Base-by-base conservation (phyloP, 2,329 filamentous ascomycete species). In the Tolypocladium pustulatum region DNA sequence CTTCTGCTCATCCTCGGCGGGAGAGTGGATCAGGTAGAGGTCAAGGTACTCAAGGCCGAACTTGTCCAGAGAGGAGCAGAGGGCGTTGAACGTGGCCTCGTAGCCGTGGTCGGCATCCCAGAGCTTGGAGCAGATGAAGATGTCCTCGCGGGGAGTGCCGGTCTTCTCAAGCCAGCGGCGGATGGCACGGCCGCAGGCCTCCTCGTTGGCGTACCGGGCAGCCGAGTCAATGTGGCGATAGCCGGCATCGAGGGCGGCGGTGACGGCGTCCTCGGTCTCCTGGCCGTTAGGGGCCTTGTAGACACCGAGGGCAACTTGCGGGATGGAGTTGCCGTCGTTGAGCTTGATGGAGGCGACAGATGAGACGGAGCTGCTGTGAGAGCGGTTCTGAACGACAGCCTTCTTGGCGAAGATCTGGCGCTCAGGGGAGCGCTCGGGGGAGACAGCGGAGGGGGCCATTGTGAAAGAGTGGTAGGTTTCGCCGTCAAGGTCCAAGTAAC, bases 31-130 rank as follows among this genome's bases (percentile, higher is more conserved):
- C 20, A 86, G 75, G 73, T 88, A 90, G 55, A 89, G 79, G 71
- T 91, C 87, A n/a, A 91, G 80, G 68, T 90, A 89, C 65, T 87
- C 83, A 34, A 88, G 75, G 15, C 80, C 78, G 32, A 90, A 79
- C 64, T 83, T 86, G 67, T 80, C 72, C 52, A 91, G 80, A 1
- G 84, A 87, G 69, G 86, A 86, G 73, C 84, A 84, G 71, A 81
- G 81, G 61, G 78, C 73, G n/a, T 80, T 70, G 64, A 90, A 78
- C 36, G 82, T 80, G 46, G 79, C 72, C 62, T 77, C 71, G 62
- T 73, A 71, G 59, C 72, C 70, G 59, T 74, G 71, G 56, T 70
- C 73, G 59, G 75, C 72, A 58, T 75, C 71, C 91, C 91, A 96
- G 46, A 81, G 76, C 69, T 87, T 86, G 65, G 83, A 85, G 43